Conservation (phyloP, 2,329 filamentous ascomycete species). For the Alternaria angustiovoidea region DNA sequence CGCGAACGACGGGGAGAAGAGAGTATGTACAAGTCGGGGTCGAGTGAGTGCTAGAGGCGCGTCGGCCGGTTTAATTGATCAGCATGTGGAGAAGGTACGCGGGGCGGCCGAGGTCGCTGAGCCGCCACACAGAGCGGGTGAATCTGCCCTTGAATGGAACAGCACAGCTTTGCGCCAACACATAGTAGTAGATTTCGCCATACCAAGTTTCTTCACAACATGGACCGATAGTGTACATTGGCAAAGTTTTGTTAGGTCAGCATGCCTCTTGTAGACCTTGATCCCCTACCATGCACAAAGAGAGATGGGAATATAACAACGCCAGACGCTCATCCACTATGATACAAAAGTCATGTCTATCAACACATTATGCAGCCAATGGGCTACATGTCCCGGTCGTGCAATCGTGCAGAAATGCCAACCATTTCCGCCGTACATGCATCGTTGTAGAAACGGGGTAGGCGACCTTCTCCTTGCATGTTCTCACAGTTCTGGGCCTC, state of each 20-base stretch:
- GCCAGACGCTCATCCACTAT: conserved; percentile 41
- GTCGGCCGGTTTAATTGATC: conserved; percentile 27
- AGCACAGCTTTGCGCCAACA: not conserved
- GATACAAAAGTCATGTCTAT: conserved; percentile 37
- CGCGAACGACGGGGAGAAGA: conserved; percentile 8
- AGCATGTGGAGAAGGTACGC: conserved; percentile 29
- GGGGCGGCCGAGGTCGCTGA: conserved; percentile 28
- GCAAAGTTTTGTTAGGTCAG: conserved; percentile 18
- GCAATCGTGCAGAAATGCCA: conserved; percentile 14
- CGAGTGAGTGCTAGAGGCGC: conserved; percentile 7
- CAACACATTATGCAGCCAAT: conserved; percentile 34
- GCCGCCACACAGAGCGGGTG: conserved; percentile 13
- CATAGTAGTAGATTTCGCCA: not conserved
- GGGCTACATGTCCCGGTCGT: conserved; percentile 23
- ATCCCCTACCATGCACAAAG: conserved; percentile 24
- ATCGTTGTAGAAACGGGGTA: not conserved
- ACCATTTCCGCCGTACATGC: conserved; percentile 3
- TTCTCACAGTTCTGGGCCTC: not conserved
- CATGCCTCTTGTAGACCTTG: conserved; percentile 9
- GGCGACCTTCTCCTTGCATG: not conserved
- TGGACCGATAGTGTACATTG: not conserved
- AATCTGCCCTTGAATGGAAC: not conserved
- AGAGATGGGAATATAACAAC: conserved; percentile 37
- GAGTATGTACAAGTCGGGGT: conserved; percentile 15
- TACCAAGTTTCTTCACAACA: not conserved